Conservation (phyloP, 495 filamentous ascomycete genomes). For the Penicillium lividum region DNA sequence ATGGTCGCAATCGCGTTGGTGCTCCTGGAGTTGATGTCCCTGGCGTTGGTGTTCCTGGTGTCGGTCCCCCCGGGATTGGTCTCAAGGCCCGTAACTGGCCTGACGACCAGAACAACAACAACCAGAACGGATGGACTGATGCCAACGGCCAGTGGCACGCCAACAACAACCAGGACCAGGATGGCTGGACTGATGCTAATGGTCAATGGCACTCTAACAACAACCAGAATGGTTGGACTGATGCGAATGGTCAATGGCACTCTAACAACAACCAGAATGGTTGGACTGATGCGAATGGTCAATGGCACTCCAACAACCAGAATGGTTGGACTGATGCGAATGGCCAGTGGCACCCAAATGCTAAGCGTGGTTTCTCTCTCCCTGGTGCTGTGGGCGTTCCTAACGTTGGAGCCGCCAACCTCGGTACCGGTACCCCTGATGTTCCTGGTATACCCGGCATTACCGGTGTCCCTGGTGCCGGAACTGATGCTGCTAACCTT, state of each 20-base stretch:
- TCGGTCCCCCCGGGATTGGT: constrained; percentile 13
- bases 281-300: constrained; percentile 22
- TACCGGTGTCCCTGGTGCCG: constrained; percentile 3
- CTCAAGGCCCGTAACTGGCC: constrained; percentile 20
- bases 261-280: constrained; percentile 19
- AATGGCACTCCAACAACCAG: too few species aligned
- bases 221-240: constrained; percentile 22
- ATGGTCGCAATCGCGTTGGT: constrained; percentile 9
- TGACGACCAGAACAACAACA: constrained; percentile 13
- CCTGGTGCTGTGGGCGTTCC: constrained; percentile 3
- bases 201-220: constrained; percentile 24
- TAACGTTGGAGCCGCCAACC: neutral
- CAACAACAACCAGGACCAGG: constrained; percentile 13
- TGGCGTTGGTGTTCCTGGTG: constrained; percentile 10
- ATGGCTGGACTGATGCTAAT: constrained; percentile 23
- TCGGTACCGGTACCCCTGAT: constrained; percentile 2
- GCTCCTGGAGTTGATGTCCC: constrained; percentile 12
- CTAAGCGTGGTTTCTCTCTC: constrained; percentile 18
- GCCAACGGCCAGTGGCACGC: constrained; percentile 23
- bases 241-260: constrained; percentile 24
- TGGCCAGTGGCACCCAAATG: constrained; percentile 19
- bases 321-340: too few species aligned
- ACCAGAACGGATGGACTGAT: constrained; percentile 15
- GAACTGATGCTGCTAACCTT: constrained; percentile 6
- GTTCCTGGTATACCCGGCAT: neutral